Percentiles rank a stretch among this genome's conserved stretches.
Conservation (phyloP, 306 rosid species). For the Datisca glomerata region DNA sequence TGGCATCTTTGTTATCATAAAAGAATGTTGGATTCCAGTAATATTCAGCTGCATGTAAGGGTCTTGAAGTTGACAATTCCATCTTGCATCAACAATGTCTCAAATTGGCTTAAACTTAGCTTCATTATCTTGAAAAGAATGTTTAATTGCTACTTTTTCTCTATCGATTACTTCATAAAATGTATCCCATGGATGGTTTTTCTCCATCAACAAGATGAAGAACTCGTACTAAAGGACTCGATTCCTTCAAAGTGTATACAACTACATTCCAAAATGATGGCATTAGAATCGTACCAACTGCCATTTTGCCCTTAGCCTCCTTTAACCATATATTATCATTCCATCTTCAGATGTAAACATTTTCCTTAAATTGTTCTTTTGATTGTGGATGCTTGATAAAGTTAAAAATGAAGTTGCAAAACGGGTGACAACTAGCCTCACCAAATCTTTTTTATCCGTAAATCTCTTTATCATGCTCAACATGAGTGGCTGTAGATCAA, state of each 20-base stretch:
- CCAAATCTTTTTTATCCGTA: background rate
- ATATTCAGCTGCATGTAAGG: background rate
- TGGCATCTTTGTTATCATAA: background rate
- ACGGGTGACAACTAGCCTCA: too few relatives aligned
- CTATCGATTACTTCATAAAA: conserved; percentile 1
- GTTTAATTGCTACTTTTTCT: background rate
- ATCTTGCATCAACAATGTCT: too few relatives aligned
- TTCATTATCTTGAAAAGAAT: too few relatives aligned
- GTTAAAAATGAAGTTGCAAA: conserved; percentile 7
- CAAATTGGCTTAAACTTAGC: too few relatives aligned
- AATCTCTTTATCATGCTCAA: background rate
- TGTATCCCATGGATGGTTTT: background rate
- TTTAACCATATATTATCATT: background rate
- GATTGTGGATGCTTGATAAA: background rate
- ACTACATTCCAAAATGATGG: too few relatives aligned
- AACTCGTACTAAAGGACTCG: too few relatives aligned
- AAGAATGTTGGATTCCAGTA: background rate
- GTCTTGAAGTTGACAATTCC: too few relatives aligned
- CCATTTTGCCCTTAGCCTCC: background rate
- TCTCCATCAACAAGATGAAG: background rate
- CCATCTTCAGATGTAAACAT: background rate
- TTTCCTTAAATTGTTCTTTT: too few relatives aligned
- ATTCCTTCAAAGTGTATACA: background rate
- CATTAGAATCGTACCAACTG: background rate
- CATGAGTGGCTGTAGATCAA: background rate